Evolutionary conservation across 2,329 filamentous ascomycete genomes (phyloP).

Genomic region (Sphaerostilbella broomeana): DNA sequence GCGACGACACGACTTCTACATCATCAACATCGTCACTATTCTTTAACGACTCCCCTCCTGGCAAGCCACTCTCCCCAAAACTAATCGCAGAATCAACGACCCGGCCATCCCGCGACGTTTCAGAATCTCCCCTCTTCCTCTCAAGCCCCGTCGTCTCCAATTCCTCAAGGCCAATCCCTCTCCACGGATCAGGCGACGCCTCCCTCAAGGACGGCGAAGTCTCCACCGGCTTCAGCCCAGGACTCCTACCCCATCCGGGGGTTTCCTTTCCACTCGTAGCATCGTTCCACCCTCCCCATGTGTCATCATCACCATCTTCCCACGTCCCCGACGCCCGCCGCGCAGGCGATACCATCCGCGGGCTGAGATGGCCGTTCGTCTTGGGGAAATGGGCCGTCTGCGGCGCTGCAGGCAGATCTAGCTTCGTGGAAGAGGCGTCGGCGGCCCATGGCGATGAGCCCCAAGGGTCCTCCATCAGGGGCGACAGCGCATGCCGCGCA

Average conservation of each 20-base stretch:
- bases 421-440: slow-evolving; percentile 30
- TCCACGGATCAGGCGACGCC: slow-evolving; percentile 25
- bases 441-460: slow-evolving; percentile 54
- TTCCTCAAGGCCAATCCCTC: slow-evolving; percentile 14
- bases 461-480: slow-evolving; percentile 57
- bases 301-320: slow-evolving; percentile 28
- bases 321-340: slow-evolving; percentile 22
- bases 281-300: slow-evolving; percentile 34
- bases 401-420: slow-evolving; percentile 28
- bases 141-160: slow-evolving; percentile 22
- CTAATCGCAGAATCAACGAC: slow-evolving; percentile 26
- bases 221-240: slow-evolving; percentile 24
- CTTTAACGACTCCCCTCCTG: neutral
- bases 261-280: slow-evolving; percentile 18
- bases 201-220: slow-evolving; percentile 18
- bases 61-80: slow-evolving; percentile 16
- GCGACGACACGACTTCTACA: neutral
- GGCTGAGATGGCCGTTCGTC: slow-evolving; percentile 20
- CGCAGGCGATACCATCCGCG: slow-evolving; percentile 18
- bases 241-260: slow-evolving; percentile 28
- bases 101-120: slow-evolving; percentile 16
- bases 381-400: slow-evolving; percentile 27
- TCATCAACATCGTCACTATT: neutral
- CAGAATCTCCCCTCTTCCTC: slow-evolving; percentile 13
- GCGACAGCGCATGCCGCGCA: slow-evolving; percentile 28